Conservation (phyloP, 108 stramenopile genomes). For the Cyclotella atomus region DNA sequence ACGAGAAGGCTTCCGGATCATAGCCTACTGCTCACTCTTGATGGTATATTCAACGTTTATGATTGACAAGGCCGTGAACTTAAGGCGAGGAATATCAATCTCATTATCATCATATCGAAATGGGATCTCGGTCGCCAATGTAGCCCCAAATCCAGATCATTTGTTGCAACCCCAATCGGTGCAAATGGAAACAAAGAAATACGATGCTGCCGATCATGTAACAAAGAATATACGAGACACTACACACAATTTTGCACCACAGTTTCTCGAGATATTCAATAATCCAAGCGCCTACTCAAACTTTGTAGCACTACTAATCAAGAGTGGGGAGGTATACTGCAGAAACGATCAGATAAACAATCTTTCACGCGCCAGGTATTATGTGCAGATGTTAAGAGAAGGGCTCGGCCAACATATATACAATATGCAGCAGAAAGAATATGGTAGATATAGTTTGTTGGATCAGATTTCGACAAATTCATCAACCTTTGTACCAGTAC, state of each 20-base stretch:
- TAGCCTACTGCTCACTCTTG: slow-evolving; percentile 2
- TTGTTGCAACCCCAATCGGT: neutral
- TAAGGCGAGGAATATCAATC: neutral
- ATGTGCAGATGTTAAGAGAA: slow-evolving; percentile 41
- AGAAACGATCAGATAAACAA: slow-evolving; percentile 27
- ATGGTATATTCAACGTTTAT: neutral
- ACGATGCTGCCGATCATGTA: neutral
- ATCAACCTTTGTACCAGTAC: slow-evolving; percentile 16
- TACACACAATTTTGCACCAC: slow-evolving; percentile 1
- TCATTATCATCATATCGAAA: neutral
- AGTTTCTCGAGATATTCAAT: slow-evolving; percentile 25
- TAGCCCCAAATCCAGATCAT: neutral
- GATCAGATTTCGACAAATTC: neutral
- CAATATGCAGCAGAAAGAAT: neutral
- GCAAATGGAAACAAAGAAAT: neutral
- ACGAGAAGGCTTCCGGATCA: slow-evolving; percentile 5
- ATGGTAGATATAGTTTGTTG: no score
- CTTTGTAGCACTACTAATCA: slow-evolving; percentile 39
- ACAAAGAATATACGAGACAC: neutral
- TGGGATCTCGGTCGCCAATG: neutral
- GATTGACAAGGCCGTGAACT: neutral
- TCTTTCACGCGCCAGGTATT: slow-evolving; percentile 39
- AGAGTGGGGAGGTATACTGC: slow-evolving; percentile 41
- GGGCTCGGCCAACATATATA: slow-evolving; percentile 6
- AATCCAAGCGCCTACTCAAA: neutral